phyloP scores from a whole-genome alignment of 768 basidiomycete species.

The Podaxis rugospora region DNA sequence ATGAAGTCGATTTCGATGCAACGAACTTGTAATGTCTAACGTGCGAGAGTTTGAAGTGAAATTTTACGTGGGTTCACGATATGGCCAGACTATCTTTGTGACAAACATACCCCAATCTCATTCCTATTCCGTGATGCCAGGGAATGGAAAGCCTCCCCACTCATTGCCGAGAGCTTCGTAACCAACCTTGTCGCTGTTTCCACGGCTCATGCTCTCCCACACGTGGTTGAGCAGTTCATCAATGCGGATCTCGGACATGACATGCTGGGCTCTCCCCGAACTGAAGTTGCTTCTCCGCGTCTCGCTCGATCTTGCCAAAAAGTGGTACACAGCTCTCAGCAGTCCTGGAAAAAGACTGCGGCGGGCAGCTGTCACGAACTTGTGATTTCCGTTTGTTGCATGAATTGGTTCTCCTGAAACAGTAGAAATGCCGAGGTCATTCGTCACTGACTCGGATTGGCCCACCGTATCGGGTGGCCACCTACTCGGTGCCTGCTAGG shows the following conservation, averaged over 20 bases:
- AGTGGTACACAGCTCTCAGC: not conserved
- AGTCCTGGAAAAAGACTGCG: not conserved
- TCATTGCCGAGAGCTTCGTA: not conserved
- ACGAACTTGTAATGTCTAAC: not conserved
- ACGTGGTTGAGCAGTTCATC: not conserved
- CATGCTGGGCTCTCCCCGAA: not conserved
- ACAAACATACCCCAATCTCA: not conserved
- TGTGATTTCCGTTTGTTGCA: not conserved
- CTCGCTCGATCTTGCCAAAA: not conserved
- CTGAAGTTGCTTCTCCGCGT: not conserved
- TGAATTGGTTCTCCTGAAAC: not conserved
- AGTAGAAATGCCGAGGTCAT: not conserved
- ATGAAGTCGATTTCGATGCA: not conserved
- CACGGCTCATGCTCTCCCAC: not conserved
- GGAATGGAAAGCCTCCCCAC: not conserved
- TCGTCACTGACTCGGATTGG: not conserved
- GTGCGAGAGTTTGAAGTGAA: not conserved
- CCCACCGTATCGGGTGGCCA: not conserved
- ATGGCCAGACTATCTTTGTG: not conserved
- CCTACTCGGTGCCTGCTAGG: constrained; percentile 6
- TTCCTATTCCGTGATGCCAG: not conserved
- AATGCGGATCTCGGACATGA: not conserved
- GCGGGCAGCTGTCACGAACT: not conserved
- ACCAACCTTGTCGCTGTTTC: not conserved
- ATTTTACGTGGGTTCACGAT: not conserved